Percentiles rank a stretch among this genome's conserved stretches.
These are phyloP conservation scores for Tuber umbilicatum DNA, from an alignment of 495 filamentous ascomycete genomes.

Conservation along the genomic window DNA sequence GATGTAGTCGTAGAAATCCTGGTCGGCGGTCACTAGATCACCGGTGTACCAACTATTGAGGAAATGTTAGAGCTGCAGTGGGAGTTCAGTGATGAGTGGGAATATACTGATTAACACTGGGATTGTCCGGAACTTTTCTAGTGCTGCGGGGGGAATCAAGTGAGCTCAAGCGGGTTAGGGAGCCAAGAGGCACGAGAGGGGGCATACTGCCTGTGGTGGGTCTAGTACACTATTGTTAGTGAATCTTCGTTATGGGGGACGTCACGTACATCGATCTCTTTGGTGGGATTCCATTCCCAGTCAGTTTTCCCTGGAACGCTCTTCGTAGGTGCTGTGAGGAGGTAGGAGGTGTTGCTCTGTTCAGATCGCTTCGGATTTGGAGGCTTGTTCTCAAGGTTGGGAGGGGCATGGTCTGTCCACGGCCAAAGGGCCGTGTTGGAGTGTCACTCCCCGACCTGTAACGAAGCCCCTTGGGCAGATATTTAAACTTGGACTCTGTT, in stretches of 20 bases:
- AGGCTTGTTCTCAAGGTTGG: neutral
- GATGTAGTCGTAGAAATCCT: constrained; percentile 20
- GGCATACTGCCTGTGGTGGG: constrained; percentile 12
- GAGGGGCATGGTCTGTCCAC: neutral
- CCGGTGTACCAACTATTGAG: constrained; percentile 22
- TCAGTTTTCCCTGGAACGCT: neutral
- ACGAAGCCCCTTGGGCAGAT: neutral
- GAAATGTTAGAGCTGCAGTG: constrained; percentile 1
- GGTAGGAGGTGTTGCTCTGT: neutral
- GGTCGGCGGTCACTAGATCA: constrained; percentile 19
- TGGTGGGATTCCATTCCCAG: constrained; percentile 12
- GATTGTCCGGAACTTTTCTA: constrained; percentile 15
- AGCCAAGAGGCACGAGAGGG: neutral
- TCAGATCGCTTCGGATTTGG: neutral
- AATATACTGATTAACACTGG: constrained; percentile 26
- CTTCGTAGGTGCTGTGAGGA: neutral
- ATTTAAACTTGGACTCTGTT: neutral
- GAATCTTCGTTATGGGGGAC: neutral
- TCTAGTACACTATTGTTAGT: neutral
- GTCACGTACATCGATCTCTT: constrained; percentile 1
- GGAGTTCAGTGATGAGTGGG: neutral
- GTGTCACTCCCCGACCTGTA: neutral
- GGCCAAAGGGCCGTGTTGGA: constrained; percentile 1
- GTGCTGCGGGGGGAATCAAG: neutral
- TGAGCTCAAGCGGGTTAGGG: neutral